Evolutionary conservation across 106 monocot genomes (phyloP).

Genomic region (Dendrobium catenatum): DNA sequence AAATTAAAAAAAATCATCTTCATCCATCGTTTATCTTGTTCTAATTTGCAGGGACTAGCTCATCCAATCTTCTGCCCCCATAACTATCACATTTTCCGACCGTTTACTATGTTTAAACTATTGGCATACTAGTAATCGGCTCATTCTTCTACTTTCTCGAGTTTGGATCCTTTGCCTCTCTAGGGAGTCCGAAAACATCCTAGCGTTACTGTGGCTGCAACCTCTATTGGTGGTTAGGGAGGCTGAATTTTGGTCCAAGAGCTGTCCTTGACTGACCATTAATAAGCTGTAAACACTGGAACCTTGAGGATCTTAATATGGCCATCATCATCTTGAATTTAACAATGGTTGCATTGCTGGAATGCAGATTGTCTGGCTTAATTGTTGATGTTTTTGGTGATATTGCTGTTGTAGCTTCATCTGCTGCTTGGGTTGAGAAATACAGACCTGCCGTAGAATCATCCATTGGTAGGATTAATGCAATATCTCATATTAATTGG

Average conservation of each 20-base stretch:
- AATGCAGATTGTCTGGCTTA: slow-evolving; percentile 76
- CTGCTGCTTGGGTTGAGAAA: slow-evolving; percentile 99
- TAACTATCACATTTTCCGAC: not conserved
- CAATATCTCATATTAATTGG: slow-evolving; percentile 63
- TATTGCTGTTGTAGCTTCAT: slow-evolving; percentile 86
- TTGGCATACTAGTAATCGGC: not conserved
- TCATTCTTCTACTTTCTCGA: not conserved
- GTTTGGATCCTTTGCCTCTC: not conserved
- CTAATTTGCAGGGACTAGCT: not conserved
- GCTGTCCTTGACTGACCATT: not conserved
- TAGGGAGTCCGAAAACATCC: not conserved
- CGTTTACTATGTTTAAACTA: not conserved
- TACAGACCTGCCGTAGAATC: slow-evolving; percentile 68
- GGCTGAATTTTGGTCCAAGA: not conserved
- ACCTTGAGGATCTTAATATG: not conserved
- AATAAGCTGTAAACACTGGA: not conserved
- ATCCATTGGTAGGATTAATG: slow-evolving; percentile 31
- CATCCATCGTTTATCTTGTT: not conserved
- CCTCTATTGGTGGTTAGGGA: slow-evolving; percentile 2
- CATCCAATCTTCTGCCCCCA: not conserved
- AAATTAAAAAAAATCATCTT: not conserved
- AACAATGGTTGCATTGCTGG: slow-evolving; percentile 6
- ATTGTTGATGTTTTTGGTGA: slow-evolving; percentile 89
- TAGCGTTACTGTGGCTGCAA: not conserved
- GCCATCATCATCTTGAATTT: not conserved